These are phyloP conservation scores for Solanum bukasovii DNA, from an alignment of 257 asterid species.

Conservation along the genomic window DNA sequence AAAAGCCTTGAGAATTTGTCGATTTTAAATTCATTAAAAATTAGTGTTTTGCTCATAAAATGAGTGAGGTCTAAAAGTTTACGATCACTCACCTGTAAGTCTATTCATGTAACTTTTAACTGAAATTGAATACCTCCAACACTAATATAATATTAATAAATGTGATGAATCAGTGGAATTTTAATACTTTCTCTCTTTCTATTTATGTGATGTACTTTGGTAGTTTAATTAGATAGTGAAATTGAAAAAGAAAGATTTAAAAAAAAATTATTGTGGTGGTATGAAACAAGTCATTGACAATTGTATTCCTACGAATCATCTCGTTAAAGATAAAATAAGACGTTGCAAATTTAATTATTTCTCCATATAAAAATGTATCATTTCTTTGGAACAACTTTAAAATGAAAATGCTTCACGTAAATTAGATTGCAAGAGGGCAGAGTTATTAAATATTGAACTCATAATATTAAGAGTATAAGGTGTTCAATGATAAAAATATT, in stretches of 20 bases:
- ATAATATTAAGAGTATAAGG: background rate
- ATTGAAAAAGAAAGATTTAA: background rate
- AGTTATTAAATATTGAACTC: background rate
- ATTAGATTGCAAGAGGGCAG: background rate
- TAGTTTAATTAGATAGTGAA: background rate
- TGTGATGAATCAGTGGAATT: background rate
- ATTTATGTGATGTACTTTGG: background rate
- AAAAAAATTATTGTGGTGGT: background rate
- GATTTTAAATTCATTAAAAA: no score
- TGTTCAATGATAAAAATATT: background rate
- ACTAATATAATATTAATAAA: background rate
- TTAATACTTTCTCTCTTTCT: background rate
- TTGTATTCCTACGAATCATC: background rate
- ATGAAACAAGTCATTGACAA: background rate
- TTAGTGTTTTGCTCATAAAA: background rate
- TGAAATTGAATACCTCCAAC: background rate
- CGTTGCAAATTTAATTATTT: background rate
- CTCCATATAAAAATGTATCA: no score
- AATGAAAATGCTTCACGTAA: background rate
- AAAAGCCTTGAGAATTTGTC: background rate
- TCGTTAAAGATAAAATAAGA: background rate
- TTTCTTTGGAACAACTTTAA: background rate
- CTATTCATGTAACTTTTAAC: background rate
- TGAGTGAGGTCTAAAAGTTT: background rate
- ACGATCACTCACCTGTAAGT: background rate